Evolutionary conservation across 169 alveolate species (phyloP).

Genomic region (Cryptosporidium viatorum): DNA sequence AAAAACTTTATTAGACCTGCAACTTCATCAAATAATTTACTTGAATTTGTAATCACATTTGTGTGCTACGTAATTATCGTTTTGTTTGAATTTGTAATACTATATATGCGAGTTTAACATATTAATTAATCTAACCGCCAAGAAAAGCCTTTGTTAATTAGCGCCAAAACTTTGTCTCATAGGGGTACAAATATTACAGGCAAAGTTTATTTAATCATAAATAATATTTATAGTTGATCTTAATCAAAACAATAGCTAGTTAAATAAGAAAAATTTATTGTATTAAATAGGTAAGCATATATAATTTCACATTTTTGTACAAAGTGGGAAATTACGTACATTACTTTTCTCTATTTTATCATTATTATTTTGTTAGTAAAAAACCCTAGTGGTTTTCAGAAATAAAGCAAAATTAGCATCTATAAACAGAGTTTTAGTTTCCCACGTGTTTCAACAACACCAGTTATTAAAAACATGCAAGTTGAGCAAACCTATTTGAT

Average conservation of each 20-base stretch:
- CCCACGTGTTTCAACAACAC: slow-evolving; percentile 56
- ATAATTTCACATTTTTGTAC: background rate
- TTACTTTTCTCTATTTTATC: background rate
- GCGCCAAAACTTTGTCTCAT: slow-evolving; percentile 6
- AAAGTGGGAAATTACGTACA: background rate
- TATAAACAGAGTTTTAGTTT: slow-evolving; percentile 75
- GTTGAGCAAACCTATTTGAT: slow-evolving; percentile 94
- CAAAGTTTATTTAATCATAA: too few relatives aligned
- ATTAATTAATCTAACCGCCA: background rate
- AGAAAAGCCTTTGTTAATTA: too few relatives aligned
- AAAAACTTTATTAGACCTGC: too few relatives aligned
- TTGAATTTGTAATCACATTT: too few relatives aligned
- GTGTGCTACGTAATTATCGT: background rate
- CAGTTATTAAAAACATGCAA: slow-evolving; percentile 27
- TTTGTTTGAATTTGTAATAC: too few relatives aligned
- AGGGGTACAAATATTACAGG: background rate
- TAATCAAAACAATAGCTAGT: background rate
- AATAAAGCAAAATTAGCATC: slow-evolving; percentile 47
- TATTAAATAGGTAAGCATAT: background rate
- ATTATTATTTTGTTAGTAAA: background rate
- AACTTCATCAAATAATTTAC: background rate
- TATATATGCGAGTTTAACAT: too few relatives aligned
- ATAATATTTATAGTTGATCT: too few relatives aligned
- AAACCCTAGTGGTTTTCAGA: slow-evolving; percentile 51
- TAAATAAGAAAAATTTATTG: background rate